Evolutionary conservation across 352 stramenopile genomes (phyloP).

Genomic region (Globisporangium megalacanthum): DNA sequence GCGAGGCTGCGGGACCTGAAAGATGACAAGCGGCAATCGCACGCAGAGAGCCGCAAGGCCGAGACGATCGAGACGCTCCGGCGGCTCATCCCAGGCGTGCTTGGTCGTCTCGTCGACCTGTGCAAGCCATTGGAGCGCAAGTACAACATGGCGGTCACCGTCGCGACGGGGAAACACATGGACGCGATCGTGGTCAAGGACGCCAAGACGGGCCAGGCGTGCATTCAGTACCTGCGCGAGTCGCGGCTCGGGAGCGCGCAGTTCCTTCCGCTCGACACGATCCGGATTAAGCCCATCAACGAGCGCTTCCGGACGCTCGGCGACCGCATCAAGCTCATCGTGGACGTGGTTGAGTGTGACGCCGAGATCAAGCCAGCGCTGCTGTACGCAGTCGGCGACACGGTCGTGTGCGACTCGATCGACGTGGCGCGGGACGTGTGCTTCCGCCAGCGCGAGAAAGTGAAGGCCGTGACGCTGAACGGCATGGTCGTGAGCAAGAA

Average conservation of each 20-base stretch:
- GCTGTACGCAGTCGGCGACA: slow-evolving; percentile 94
- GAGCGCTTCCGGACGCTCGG: slow-evolving; percentile 92
- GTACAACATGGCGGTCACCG: slow-evolving; percentile 97
- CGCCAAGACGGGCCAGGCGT: slow-evolving; percentile 79
- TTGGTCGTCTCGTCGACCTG: slow-evolving; percentile 94
- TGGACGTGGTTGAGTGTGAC: slow-evolving; percentile 96
- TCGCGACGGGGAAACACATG: slow-evolving; percentile 98
- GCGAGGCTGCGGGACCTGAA: slow-evolving; percentile 89
- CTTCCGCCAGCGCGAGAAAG: slow-evolving; percentile 77
- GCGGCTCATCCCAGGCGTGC: slow-evolving; percentile 89
- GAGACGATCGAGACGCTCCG: slow-evolving; percentile 83
- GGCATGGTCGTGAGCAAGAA: slow-evolving; percentile 97
- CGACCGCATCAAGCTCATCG: slow-evolving; percentile 89
- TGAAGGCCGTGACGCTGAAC: slow-evolving; percentile 90
- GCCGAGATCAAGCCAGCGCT: slow-evolving; percentile 90
- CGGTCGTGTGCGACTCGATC: slow-evolving; percentile 95
- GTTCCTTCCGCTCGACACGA: slow-evolving; percentile 97
- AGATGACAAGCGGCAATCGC: slow-evolving; percentile 89
- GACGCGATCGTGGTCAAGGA: slow-evolving; percentile 85
- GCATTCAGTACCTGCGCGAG: slow-evolving; percentile 93
- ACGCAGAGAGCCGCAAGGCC: slow-evolving; percentile 80
- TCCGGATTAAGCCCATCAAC: slow-evolving; percentile 88
- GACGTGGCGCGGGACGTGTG: slow-evolving; percentile 88
- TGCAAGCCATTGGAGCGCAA: slow-evolving; percentile 95
- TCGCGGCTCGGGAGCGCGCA: slow-evolving; percentile 91